Percentiles rank a stretch among this genome's conserved stretches.
Evolutionary conservation across 148 eudicot species (phyloP).

Genomic region (Arctostaphylos glauca): DNA sequence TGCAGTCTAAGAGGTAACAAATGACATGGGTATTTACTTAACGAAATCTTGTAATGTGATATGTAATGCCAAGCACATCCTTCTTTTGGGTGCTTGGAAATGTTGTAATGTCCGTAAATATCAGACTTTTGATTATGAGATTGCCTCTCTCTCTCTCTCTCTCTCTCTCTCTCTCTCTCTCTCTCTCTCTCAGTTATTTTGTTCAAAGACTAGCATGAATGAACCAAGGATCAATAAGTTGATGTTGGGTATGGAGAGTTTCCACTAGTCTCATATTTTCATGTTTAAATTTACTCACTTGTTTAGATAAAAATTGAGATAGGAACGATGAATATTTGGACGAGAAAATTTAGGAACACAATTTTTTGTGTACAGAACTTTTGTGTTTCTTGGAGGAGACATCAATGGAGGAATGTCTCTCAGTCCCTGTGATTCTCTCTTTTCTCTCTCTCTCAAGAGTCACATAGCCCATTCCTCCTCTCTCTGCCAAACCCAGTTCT

Average conservation of each 20-base stretch:
- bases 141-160: background rate
- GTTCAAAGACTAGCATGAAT: background rate
- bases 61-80: background rate
- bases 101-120: background rate
- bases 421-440: background rate
- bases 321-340: background rate
- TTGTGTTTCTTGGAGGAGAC: no score
- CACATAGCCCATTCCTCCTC: background rate
- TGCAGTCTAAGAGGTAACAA: background rate
- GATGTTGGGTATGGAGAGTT: background rate
- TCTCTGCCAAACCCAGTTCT: background rate
- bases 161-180: background rate
- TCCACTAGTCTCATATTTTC: background rate
- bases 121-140: background rate
- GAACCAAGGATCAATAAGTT: background rate
- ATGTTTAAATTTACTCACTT: background rate
- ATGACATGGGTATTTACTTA: background rate
- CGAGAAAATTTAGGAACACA: no score
- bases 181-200: background rate
- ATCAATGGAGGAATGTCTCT: background rate
- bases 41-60: background rate
- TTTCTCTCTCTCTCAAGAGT: background rate
- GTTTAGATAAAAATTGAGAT: background rate
- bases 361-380: no score
- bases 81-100: background rate